Base-by-base conservation (phyloP, 805 yeast species). In the Saturnispora galanensis region DNA sequence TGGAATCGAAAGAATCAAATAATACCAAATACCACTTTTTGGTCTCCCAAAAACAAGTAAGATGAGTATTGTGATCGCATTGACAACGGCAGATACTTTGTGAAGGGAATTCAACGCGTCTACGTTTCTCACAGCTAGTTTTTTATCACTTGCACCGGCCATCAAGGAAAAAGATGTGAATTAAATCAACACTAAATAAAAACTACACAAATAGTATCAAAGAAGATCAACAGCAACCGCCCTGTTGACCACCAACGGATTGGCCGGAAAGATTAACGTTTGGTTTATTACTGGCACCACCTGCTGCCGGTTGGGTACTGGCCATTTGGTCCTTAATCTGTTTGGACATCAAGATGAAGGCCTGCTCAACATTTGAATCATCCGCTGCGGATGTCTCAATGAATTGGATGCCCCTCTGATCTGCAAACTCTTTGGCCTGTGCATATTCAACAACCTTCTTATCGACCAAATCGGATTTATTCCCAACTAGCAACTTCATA, bases 301-400 rank as follows among this genome's bases (percentile, higher is more conserved):
- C 57, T 5, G 49, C 45, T 55, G 68, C 65, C 48, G 70, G 73
- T 55, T 69, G 76, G 59, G 75, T 67, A 53, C 71, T 81, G 35
- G 90, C 81, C 86, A 93, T 87, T 62, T 88, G 88, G 52, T 94
- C 93, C 73, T 93, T 93, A 63, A 93, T 93, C 66, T 93, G 97
- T 66, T 95, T 84, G 10, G 97, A 95, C 98, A 93, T 93, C 54
- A 96, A 88, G 73, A 86, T 80, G 70, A 93, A 93, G 10, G 97
- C 97, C 67, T 93, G 96, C 66, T 93, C 98, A 56, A 93, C 98
- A 62, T 93, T 93, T 47, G 96, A 87, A 31, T 96, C 84, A 58
- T 84, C 84, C 64, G 88, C 77, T 26, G 98, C 98, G 33, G 95
- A 84, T 10, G 98, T 93, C 69, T 93, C 98, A 66, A 93, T 75